phyloP scores from a whole-genome alignment of 2,329 filamentous ascomycete genomes.

The Fusarium floridanum region DNA sequence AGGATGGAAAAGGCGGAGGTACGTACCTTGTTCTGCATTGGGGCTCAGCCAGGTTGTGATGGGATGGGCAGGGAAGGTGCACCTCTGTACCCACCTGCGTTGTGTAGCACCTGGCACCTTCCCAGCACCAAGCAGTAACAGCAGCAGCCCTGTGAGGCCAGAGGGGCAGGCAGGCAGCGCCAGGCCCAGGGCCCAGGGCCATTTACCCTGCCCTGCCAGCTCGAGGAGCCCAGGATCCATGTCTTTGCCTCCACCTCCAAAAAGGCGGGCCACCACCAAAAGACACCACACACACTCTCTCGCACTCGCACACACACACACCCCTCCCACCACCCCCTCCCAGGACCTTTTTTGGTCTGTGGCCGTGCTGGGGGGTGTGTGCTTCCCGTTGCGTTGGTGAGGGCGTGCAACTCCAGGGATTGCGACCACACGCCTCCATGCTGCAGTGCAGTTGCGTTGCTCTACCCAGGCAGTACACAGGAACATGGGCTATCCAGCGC shows the following conservation, averaged over 20 bases:
- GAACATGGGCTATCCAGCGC: conserved; percentile 16
- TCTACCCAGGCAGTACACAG: not conserved
- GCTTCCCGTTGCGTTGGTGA: not conserved
- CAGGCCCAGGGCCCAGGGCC: conserved; percentile 21
- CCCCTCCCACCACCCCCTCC: conserved; percentile 30
- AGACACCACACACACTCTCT: not conserved
- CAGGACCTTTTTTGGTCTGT: conserved; percentile 39
- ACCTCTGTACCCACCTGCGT: not conserved
- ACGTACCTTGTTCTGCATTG: conserved; percentile 30
- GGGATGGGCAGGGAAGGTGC: conserved; percentile 2
- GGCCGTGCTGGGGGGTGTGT: conserved; percentile 30
- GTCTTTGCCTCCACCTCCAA: conserved; percentile 16
- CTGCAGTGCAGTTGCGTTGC: not conserved
- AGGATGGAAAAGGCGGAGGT: conserved; percentile 39
- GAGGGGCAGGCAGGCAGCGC: conserved; percentile 19
- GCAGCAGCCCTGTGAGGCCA: conserved; percentile 46
- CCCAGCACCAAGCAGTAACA: conserved; percentile 3
- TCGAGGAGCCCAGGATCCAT: not conserved
- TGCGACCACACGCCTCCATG: not conserved
- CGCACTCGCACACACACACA: not conserved
- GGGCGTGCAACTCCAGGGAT: conserved; percentile 4
- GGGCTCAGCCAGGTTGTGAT: conserved; percentile 32
- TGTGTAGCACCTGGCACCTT: not conserved
- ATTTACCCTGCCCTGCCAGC: conserved; percentile 1
- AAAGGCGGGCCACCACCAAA: not conserved